phyloP scores from a whole-genome alignment of 164 flowering plant genomes.

The Umbellularia californica region DNA sequence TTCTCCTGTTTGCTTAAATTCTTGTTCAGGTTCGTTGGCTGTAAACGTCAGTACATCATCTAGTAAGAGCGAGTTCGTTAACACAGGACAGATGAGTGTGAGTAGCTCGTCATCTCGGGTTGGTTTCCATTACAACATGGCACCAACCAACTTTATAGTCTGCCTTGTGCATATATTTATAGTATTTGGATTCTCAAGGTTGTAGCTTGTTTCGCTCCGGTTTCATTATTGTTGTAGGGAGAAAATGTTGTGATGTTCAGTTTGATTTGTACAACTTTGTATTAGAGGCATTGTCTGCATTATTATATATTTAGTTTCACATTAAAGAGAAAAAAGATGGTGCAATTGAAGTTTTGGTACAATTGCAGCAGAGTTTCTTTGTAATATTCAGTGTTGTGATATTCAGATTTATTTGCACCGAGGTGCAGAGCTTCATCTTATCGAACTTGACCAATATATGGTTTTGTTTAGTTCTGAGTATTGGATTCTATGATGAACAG shows the following conservation, averaged over 20 bases:
- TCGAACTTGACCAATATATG: too few relatives aligned
- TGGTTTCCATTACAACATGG: conserved; percentile 8
- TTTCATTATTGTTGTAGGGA: conserved; percentile 15
- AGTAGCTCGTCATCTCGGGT: conserved; percentile 27
- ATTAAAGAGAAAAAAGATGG: not conserved
- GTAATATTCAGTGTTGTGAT: too few relatives aligned
- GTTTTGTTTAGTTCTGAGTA: too few relatives aligned
- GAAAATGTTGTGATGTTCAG: conserved; percentile 6
- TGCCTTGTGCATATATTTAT: not conserved
- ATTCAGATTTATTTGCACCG: too few relatives aligned
- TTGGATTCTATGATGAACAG: too few relatives aligned
- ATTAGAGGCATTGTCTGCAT: not conserved
- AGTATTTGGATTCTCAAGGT: not conserved
- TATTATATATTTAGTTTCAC: too few relatives aligned
- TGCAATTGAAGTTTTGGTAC: not conserved
- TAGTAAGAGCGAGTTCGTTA: conserved; percentile 42
- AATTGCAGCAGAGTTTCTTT: not conserved
- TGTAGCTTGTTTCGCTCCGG: not conserved
- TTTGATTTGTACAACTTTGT: conserved; percentile 7
- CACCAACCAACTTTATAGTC: not conserved
- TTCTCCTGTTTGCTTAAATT: not conserved
- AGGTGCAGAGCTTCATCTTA: too few relatives aligned
- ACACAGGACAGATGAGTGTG: conserved; percentile 42
- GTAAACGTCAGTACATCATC: conserved; percentile 52
- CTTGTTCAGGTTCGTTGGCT: conserved; percentile 45